phyloP scores from a whole-genome alignment of 176 grass and related monocot species.

The Oryza longistaminata region DNA sequence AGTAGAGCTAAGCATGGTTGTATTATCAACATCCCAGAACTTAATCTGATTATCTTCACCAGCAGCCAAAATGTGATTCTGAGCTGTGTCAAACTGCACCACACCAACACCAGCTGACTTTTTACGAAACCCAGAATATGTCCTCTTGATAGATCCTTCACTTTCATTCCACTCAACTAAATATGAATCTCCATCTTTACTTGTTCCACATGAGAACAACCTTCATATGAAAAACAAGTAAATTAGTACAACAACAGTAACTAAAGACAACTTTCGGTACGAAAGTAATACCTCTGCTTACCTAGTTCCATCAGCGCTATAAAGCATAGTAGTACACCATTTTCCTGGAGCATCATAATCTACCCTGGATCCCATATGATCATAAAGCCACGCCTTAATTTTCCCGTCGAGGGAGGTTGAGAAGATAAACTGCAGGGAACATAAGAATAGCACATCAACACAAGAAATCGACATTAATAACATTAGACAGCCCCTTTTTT shows the following conservation, averaged over 20 bases:
- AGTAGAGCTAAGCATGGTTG: constrained; percentile 71
- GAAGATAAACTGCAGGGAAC: constrained; percentile 79
- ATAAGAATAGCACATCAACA: constrained; percentile 32
- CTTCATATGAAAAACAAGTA: constrained; percentile 48
- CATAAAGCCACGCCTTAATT: constrained; percentile 99
- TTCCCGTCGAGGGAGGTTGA: constrained; percentile 94
- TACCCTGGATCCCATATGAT: constrained; percentile 86
- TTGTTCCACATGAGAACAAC: constrained; percentile 95
- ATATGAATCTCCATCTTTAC: constrained; percentile 89
- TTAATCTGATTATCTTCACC: constrained; percentile 96
- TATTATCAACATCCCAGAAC: constrained; percentile 91
- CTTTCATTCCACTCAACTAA: constrained; percentile 99
- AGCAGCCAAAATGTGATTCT: constrained; percentile 95
- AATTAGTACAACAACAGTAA: constrained; percentile 29
- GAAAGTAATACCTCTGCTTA: constrained; percentile 38
- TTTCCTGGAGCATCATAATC: constrained; percentile 93
- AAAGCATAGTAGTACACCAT: constrained; percentile 96
- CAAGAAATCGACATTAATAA: neutral
- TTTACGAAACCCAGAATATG: constrained; percentile 85
- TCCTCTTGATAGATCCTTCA: constrained; percentile 95
- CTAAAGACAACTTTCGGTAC: constrained; percentile 13
- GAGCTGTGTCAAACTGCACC: constrained; percentile 94
- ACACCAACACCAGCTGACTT: constrained; percentile 64
- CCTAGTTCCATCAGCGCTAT: constrained; percentile 95
- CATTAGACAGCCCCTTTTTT: neutral